These are phyloP conservation scores for Colletotrichum kahawae DNA, from an alignment of 2,329 filamentous ascomycete genomes.

Conservation along the genomic window DNA sequence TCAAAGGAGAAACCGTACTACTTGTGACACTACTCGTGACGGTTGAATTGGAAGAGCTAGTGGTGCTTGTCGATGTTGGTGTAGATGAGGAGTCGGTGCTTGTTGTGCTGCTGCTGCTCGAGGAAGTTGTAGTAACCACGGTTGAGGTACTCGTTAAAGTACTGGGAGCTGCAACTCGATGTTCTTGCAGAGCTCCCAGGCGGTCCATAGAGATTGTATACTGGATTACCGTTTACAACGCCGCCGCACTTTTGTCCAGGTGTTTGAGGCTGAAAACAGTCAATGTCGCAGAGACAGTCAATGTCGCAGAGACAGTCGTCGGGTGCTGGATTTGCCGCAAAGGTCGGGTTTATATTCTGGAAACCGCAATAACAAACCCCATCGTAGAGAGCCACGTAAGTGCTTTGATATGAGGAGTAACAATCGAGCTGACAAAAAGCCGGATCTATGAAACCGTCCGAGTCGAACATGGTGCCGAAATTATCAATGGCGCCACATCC, in stretches of 20 bases:
- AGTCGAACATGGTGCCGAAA: background rate
- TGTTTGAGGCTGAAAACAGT: background rate
- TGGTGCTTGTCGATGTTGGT: background rate
- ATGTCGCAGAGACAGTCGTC: background rate
- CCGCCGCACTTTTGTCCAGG: background rate
- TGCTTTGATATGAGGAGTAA: accelerated
- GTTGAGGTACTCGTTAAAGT: background rate
- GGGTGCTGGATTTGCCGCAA: background rate
- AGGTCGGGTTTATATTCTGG: background rate
- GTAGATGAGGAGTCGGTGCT: background rate
- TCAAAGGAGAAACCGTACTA: background rate
- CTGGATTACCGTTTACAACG: background rate
- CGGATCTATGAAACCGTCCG: too few relatives aligned
- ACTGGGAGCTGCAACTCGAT: background rate
- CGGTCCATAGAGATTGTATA: background rate
- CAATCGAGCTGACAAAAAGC: background rate
- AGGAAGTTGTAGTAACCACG: background rate
- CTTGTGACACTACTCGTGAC: background rate
- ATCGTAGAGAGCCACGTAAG: background rate
- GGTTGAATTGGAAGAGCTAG: background rate
- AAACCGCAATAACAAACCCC: background rate
- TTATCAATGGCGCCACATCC: background rate
- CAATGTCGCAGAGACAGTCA: background rate
- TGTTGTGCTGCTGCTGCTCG: background rate
- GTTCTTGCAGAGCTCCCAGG: background rate